These are phyloP conservation scores for Hirschfeldia incana DNA, from an alignment of 345 rosid genomes.

Conservation along the genomic window DNA sequence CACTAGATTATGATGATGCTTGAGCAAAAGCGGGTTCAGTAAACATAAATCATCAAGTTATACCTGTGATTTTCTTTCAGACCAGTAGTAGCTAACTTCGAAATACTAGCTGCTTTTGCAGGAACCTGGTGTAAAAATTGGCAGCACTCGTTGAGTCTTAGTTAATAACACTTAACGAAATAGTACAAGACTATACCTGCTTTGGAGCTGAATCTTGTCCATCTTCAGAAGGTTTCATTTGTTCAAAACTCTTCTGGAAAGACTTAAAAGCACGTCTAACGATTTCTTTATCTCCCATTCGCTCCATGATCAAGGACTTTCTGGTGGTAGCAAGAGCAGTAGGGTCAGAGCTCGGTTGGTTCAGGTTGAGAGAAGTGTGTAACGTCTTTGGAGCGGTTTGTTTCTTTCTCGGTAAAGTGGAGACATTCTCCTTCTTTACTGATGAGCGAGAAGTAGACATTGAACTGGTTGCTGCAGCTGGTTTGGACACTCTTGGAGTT, in stretches of 20 bases:
- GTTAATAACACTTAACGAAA: background rate
- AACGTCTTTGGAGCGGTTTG: conserved; percentile 60
- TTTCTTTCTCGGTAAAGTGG: conserved; percentile 46
- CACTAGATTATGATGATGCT: background rate
- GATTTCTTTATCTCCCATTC: conserved; percentile 85
- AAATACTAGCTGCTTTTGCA: conserved; percentile 34
- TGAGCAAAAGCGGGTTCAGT: background rate
- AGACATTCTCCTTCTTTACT: conserved; percentile 38
- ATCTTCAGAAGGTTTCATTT: background rate
- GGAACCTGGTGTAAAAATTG: conserved; percentile 27
- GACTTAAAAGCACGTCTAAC: conserved; percentile 74
- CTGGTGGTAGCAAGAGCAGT: conserved; percentile 44
- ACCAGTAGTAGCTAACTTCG: conserved; percentile 30
- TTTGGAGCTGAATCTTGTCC: conserved; percentile 10
- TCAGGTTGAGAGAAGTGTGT: conserved; percentile 56
- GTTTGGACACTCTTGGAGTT: conserved; percentile 50
- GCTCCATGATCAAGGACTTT: conserved; percentile 73
- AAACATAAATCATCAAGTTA: conserved; percentile 10
- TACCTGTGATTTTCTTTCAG: conserved; percentile 19
- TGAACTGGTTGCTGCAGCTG: conserved; percentile 39
- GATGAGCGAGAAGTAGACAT: conserved; percentile 33
- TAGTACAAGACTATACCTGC: conserved; percentile 17
- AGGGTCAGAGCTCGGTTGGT: conserved; percentile 38
- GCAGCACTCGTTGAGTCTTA: background rate
- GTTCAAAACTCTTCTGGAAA: conserved; percentile 56